Evolutionary conservation across 805 yeast species (phyloP).

Genomic region (Candida silvicultrix): DNA sequence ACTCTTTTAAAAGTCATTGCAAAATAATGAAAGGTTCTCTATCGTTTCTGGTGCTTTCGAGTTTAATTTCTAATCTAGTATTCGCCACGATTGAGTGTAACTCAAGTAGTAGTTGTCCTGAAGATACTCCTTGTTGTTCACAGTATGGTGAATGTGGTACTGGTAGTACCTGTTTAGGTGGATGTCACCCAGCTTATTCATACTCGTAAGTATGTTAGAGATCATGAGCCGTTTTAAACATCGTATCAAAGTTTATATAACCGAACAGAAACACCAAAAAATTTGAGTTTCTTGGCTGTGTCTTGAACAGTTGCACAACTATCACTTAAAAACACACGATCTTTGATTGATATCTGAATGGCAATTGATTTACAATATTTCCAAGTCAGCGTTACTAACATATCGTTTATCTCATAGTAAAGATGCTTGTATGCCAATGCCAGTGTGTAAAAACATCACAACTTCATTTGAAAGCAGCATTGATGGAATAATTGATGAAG

Average conservation of each 20-base stretch:
- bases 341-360: too few relatives aligned
- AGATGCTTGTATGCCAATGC: slow-evolving; percentile 82
- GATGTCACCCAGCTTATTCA: slow-evolving; percentile 78
- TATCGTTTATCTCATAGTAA: slow-evolving; percentile 29
- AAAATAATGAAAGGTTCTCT: not conserved
- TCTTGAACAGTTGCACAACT: too few relatives aligned
- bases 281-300: too few relatives aligned
- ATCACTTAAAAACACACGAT: too few relatives aligned
- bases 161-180: slow-evolving; percentile 75
- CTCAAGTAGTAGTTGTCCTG: slow-evolving; percentile 58
- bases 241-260: not conserved
- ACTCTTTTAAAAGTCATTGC: not conserved
- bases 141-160: slow-evolving; percentile 77
- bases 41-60: not conserved
- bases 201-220: slow-evolving; percentile 5
- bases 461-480: slow-evolving; percentile 33
- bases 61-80: not conserved
- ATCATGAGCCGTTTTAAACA: slow-evolving; percentile 1
- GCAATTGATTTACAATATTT: not conserved
- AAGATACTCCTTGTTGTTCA: slow-evolving; percentile 78
- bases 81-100: slow-evolving; percentile 36
- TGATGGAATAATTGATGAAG: slow-evolving; percentile 19
- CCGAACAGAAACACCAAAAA: too few relatives aligned
- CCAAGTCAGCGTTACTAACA: too few relatives aligned
- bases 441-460: slow-evolving; percentile 51